These are phyloP conservation scores for Termitomyces sp. DNA, from an alignment of 768 basidiomycete genomes.

Conservation along the genomic window DNA sequence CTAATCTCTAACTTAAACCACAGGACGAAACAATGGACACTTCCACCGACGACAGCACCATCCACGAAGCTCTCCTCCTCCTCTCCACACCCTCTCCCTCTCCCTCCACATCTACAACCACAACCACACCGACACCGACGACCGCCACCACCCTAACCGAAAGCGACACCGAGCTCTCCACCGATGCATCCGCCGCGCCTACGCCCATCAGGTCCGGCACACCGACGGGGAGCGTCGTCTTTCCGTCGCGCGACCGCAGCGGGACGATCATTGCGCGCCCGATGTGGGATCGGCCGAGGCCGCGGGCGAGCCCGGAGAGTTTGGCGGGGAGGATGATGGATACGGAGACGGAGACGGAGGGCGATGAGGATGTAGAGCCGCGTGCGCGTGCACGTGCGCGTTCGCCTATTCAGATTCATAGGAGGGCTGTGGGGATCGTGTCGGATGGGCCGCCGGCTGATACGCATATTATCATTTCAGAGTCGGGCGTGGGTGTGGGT, in stretches of 20 bases:
- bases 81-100: conserved; percentile 16
- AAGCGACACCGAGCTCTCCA: conserved; percentile 56
- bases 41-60: conserved; percentile 5
- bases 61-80: conserved; percentile 12
- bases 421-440: conserved; percentile 33
- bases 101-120: conserved; percentile 12
- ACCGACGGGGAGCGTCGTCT: conserved; percentile 55
- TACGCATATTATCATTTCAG: conserved; percentile 40
- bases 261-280: conserved; percentile 70
- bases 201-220: conserved; percentile 58
- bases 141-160: conserved; percentile 16
- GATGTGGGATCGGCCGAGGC: conserved; percentile 42
- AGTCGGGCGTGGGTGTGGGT: conserved; percentile 4
- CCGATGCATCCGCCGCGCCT: conserved; percentile 52
- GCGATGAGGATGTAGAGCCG: conserved; percentile 49
- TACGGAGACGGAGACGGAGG: conserved; percentile 75
- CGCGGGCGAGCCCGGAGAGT: conserved; percentile 4
- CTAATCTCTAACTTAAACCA: no score
- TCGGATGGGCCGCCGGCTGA: conserved; percentile 31
- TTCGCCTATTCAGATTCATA: conserved; percentile 16
- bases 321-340: conserved; percentile 39
- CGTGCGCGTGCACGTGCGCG: no score
- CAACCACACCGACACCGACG: not conserved
- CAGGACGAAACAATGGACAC: conserved; percentile 15
- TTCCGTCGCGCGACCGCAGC: conserved; percentile 61